Conservation (phyloP, 495 filamentous ascomycete species). For the Podospora pseudoanserina region DNA sequence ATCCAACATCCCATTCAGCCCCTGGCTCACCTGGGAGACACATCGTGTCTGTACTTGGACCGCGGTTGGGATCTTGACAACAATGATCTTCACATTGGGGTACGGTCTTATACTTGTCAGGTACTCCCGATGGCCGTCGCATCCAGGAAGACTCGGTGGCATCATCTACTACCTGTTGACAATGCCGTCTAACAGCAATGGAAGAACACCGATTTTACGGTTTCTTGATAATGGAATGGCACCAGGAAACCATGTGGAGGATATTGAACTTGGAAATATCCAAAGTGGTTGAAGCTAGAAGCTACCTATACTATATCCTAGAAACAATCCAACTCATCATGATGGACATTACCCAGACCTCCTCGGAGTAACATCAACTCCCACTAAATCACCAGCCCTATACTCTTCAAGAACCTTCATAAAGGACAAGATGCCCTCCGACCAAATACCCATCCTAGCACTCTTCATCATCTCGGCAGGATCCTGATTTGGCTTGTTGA, state of each 20-base stretch:
- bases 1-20: no score
- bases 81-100: no score
- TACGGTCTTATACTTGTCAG: no score
- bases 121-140: no score
- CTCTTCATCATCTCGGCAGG: slow-evolving; percentile 33
- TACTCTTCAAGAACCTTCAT: slow-evolving; percentile 30
- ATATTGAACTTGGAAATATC: not conserved
- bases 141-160: no score
- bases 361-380: not conserved
- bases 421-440: slow-evolving; percentile 29
- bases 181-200: no score
- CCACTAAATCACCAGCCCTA: slow-evolving; percentile 32
- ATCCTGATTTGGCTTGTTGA: slow-evolving; percentile 14
- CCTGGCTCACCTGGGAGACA: no score
- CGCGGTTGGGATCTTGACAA: no score
- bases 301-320: not conserved
- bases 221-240: not conserved
- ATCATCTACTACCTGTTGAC: not conserved
- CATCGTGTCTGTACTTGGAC: no score
- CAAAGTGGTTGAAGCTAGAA: not conserved
- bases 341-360: not conserved
- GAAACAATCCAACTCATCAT: not conserved
- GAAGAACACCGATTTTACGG: slow-evolving; percentile 3
- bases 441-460: slow-evolving; percentile 23
- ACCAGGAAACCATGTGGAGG: not conserved